Percentiles rank a stretch among this genome's conserved stretches.
Conservation (phyloP, 768 basidiomycete genomes). For the Strobilomyces confusus region DNA sequence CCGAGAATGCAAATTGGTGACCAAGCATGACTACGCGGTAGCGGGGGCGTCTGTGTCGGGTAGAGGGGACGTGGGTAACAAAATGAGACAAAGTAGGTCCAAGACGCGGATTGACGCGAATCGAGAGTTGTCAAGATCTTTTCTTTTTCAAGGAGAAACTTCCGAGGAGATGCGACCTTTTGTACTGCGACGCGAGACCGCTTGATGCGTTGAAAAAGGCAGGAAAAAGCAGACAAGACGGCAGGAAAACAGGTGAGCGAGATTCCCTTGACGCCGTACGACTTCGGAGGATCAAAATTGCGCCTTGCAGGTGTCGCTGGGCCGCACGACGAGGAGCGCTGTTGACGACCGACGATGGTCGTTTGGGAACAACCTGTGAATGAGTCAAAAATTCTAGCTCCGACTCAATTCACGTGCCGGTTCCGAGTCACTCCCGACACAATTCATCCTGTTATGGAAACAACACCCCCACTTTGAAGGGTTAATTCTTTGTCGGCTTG, state of each 20-base stretch:
- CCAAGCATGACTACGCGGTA: slow-evolving; percentile 58
- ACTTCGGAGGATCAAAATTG: background rate
- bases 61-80: background rate
- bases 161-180: slow-evolving; percentile 23
- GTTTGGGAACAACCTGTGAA: slow-evolving; percentile 34
- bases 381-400: slow-evolving; percentile 30
- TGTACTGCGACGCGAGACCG: slow-evolving; percentile 2
- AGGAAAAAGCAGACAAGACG: slow-evolving; percentile 15
- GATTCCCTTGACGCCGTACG: background rate
- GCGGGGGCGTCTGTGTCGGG: slow-evolving; percentile 12
- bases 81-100: slow-evolving; percentile 1
- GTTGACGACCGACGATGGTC: slow-evolving; percentile 28
- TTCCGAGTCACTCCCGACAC: slow-evolving; percentile 20
- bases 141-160: slow-evolving; percentile 1
- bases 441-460: too few species aligned
- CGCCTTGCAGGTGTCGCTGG: slow-evolving; percentile 5
- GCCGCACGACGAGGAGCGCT: slow-evolving; percentile 13
- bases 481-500: slow-evolving; percentile 1
- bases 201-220: slow-evolving; percentile 4
- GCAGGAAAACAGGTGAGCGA: slow-evolving; percentile 9
- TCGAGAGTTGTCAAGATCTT: slow-evolving; percentile 7
- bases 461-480: background rate
- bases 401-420: slow-evolving; percentile 27
- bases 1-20: slow-evolving; percentile 88
- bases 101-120: slow-evolving; percentile 29